Conservation (phyloP, 2,329 filamentous ascomycete genomes). For the Talaromyces sp. region DNA sequence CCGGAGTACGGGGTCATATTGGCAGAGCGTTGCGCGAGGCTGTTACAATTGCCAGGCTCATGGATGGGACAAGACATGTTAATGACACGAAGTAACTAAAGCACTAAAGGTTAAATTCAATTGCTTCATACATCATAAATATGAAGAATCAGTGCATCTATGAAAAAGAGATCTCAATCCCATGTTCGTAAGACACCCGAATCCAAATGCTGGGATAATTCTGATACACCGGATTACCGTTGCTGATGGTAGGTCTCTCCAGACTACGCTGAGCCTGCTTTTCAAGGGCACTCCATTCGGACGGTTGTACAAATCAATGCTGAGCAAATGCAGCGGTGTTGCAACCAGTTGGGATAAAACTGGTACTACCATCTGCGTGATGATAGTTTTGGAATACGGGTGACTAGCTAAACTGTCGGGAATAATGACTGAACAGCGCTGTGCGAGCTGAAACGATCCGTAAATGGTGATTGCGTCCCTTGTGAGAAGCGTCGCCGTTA, state of each 20-base stretch:
- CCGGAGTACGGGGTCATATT: background rate
- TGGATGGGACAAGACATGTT: slow-evolving; percentile 1
- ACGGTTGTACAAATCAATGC: slow-evolving; percentile 74
- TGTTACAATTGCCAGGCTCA: slow-evolving; percentile 5
- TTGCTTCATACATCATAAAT: background rate
- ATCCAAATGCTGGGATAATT: slow-evolving; percentile 80
- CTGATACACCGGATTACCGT: slow-evolving; percentile 67
- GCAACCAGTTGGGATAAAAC: slow-evolving; percentile 71
- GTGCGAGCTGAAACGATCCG: slow-evolving; percentile 28
- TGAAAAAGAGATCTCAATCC: slow-evolving; percentile 22
- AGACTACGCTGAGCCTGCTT: slow-evolving; percentile 59
- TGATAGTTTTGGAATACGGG: slow-evolving; percentile 19
- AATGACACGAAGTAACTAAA: slow-evolving; percentile 9
- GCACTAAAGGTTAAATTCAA: background rate
- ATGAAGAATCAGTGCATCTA: background rate
- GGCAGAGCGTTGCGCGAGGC: slow-evolving; percentile 4
- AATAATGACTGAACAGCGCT: slow-evolving; percentile 17
- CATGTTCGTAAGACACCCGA: slow-evolving; percentile 77
- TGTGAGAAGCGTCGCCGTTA: slow-evolving; percentile 60
- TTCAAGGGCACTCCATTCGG: slow-evolving; percentile 30
- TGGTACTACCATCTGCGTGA: slow-evolving; percentile 70
- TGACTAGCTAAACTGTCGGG: slow-evolving; percentile 19
- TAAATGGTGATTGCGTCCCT: slow-evolving; percentile 85
- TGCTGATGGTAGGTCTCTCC: slow-evolving; percentile 66
- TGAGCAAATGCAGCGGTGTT: slow-evolving; percentile 80